phyloP scores from a whole-genome alignment of 129 eudicot genomes.

The Glebionis coronaria region DNA sequence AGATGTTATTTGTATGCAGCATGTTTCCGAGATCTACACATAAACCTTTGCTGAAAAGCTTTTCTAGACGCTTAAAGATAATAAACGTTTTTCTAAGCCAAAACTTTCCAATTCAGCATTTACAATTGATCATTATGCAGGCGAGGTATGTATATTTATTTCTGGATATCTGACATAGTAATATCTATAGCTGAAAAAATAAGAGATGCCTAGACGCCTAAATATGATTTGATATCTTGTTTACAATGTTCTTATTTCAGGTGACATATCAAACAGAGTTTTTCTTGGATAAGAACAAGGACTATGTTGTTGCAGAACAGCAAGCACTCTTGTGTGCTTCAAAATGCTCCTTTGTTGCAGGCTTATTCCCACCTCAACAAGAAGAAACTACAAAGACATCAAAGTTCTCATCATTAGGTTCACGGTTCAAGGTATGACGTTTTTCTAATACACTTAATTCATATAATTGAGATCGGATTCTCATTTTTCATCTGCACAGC shows the following conservation, averaged over 20 bases:
- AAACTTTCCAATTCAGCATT: constrained; percentile 78
- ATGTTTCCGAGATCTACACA: constrained; percentile 96
- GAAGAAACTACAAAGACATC: constrained; percentile 82
- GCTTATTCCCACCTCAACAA: constrained; percentile 70
- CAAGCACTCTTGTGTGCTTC: constrained; percentile 88
- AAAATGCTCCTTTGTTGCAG: constrained; percentile 71
- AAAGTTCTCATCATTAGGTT: constrained; percentile 81
- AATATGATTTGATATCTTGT: not conserved
- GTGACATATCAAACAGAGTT: constrained; percentile 85
- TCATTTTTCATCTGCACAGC: constrained; percentile 38
- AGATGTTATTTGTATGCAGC: constrained; percentile 34
- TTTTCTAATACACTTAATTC: constrained; percentile 11
- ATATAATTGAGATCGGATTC: constrained; percentile 4
- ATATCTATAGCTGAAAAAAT: not conserved
- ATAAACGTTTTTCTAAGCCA: constrained; percentile 85
- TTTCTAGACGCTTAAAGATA: constrained; percentile 75
- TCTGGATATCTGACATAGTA: not conserved
- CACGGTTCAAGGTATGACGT: constrained; percentile 62
- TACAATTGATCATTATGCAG: constrained; percentile 86
- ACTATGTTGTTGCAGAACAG: constrained; percentile 88
- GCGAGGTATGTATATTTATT: constrained; percentile 59
- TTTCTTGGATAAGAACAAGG: constrained; percentile 92
- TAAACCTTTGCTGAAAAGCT: constrained; percentile 89
- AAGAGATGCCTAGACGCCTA: not conserved
- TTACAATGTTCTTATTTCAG: constrained; percentile 40